phyloP scores from a whole-genome alignment of 2,329 filamentous ascomycete species.

The Aureobasidium sp. region DNA sequence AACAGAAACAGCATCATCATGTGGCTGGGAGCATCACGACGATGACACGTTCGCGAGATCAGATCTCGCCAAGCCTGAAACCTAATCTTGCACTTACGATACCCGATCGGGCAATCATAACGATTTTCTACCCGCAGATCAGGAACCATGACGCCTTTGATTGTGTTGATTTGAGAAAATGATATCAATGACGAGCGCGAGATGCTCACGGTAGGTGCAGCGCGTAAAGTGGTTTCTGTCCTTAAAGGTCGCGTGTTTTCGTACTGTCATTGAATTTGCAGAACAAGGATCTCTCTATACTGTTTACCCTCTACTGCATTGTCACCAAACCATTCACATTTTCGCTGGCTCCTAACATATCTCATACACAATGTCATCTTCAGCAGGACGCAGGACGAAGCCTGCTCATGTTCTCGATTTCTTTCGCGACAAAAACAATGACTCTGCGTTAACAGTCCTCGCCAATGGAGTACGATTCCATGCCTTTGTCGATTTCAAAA shows the following conservation, averaged over 20 bases:
- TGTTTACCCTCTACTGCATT: background rate
- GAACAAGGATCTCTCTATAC: background rate
- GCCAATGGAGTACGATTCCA: slow-evolving; percentile 28
- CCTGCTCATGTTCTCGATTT: slow-evolving; percentile 25
- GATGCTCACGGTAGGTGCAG: background rate
- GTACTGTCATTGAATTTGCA: background rate
- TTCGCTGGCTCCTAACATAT: background rate
- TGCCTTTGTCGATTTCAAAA: slow-evolving; percentile 25
- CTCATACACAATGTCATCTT: background rate
- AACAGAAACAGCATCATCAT: background rate
- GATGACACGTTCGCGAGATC: background rate
- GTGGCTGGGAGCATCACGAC: slow-evolving; percentile 1
- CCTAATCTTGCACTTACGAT: background rate
- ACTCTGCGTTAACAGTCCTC: slow-evolving; percentile 27
- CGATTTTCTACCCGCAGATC: background rate
- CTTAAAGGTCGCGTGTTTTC: background rate
- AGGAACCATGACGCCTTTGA: slow-evolving; percentile 14
- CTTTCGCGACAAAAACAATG: slow-evolving; percentile 27
- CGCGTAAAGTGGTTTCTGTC: slow-evolving; percentile 13
- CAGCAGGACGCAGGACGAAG: slow-evolving; percentile 11
- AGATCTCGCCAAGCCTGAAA: slow-evolving; percentile 3
- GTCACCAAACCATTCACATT: background rate
- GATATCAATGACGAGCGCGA: slow-evolving; percentile 11
- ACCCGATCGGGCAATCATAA: background rate
- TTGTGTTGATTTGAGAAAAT: background rate